A percentile compares a stretch with the other conserved stretches of the same genome.
Conservation (phyloP, 1,284 basidiomycete species). For the Rugosomyces carneus region DNA sequence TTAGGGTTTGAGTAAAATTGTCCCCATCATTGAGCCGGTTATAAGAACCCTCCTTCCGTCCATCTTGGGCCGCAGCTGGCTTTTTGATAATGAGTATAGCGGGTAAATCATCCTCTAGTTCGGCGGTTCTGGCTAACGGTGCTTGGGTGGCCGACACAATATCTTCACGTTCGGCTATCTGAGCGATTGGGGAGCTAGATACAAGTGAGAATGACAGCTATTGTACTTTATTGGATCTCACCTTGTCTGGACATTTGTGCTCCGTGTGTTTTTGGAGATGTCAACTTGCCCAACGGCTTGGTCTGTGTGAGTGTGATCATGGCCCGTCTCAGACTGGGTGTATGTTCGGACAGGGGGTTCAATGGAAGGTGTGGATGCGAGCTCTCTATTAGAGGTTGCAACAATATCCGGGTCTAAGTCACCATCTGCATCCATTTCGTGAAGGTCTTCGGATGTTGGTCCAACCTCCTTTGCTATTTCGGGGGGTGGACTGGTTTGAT, state of each 20-base stretch:
- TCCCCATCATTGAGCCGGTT: slow-evolving; percentile 2
- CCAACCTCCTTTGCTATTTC: slow-evolving; percentile 12
- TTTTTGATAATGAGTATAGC: slow-evolving; percentile 19
- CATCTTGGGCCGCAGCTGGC: slow-evolving; percentile 1
- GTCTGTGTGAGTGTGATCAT: background rate
- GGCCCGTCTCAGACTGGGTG: background rate
- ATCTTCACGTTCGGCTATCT: background rate
- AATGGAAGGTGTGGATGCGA: background rate
- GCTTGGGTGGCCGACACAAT: slow-evolving; percentile 1
- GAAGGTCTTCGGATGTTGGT: slow-evolving; percentile 9
- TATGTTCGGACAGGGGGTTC: background rate
- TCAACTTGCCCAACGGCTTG: background rate
- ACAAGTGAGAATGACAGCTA: background rate
- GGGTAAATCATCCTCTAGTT: slow-evolving; percentile 16
- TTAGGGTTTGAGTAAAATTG: slow-evolving; percentile 1
- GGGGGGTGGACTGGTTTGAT: background rate
- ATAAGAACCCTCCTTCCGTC: background rate
- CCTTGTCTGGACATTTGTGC: slow-evolving; percentile 4
- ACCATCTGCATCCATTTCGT: slow-evolving; percentile 28
- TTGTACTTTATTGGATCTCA: background rate
- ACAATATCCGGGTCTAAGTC: slow-evolving; percentile 29
- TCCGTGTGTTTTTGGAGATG: background rate
- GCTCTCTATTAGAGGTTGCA: slow-evolving; percentile 5
- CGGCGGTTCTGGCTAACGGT: slow-evolving; percentile 5
- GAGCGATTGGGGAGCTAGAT: background rate